Base-by-base conservation (phyloP, 306 rosid species). In the Cucurbita argyrosperma region DNA sequence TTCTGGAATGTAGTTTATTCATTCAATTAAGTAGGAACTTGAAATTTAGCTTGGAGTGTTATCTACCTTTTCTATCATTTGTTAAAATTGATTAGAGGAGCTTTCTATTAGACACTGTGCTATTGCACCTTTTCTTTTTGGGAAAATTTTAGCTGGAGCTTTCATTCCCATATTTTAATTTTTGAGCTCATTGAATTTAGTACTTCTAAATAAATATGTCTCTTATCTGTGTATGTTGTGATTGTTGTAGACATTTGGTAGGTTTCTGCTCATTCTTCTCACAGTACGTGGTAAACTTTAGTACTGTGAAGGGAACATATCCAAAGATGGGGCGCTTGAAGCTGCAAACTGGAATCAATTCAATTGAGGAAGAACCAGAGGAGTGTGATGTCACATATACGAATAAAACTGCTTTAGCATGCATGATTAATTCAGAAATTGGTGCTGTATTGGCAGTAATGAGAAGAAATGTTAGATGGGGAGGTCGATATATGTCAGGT, bases 401-500 rank as follows among this genome's bases (percentile, higher is more conserved):
- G 52, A 87, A 71, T 57, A 89, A 88, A 70, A 70, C 60, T 75
- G 84, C 96, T 80, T 78, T 94, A 74, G 88, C 96, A 45, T 91
- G 97, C 89, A 91, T 91, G 86, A 88, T 91, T 79, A 94, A 88
- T 87, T 91, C 99, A 7, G 99, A 94, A 84, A 83, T 94, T 59
- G 96, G 96, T 42, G 88, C 99, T 68, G 99, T 94, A 72, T 84
- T 94, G 84, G 95, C 97, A 5, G 96, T 94, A 23, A 94, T 94
- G 99, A 85, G 99, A 80, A 88, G 97, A 85, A 91, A 94, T 81
- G 97, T 89, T 40, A 84, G 96, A 80, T 94, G 97, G 99, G 97
- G 96, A 58, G 88, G 92, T 19, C 96, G 90, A 49, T 91, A 88
- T 85, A 87, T 87, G 82, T 84, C 97, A 4, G 90, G 97, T n/a